These are phyloP conservation scores for Russula virescens DNA, from an alignment of 768 basidiomycete species.

Conservation along the genomic window DNA sequence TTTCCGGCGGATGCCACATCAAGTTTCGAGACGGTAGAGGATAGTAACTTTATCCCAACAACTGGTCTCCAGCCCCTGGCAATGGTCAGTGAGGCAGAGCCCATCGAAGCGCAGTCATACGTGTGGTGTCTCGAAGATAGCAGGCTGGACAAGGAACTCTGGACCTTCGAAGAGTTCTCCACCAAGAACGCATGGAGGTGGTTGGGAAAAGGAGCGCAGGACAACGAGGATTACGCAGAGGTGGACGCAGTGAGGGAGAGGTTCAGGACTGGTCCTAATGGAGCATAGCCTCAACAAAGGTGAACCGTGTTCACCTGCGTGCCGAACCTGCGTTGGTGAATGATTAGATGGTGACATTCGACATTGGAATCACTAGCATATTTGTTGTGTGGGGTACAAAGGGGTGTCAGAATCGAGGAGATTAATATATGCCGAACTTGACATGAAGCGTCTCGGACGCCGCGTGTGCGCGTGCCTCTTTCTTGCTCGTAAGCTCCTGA, in stretches of 20 bases:
- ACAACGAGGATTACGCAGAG: constrained; percentile 39
- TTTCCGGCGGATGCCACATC: constrained; percentile 24
- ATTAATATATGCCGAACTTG: constrained; percentile 76
- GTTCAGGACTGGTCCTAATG: background rate
- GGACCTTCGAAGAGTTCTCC: constrained; percentile 80
- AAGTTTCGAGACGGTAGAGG: constrained; percentile 25
- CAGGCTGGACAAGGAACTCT: constrained; percentile 52
- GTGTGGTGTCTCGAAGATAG: constrained; percentile 47
- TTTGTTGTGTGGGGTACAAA: background rate
- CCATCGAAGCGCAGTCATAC: constrained; percentile 63
- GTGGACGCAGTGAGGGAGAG: constrained; percentile 44
- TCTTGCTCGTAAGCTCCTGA: constrained; percentile 90
- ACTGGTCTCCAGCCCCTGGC: constrained; percentile 39
- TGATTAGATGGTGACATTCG: background rate
- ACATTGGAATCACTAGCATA: background rate
- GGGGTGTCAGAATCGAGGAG: background rate
- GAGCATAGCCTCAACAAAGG: background rate
- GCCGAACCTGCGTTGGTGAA: background rate
- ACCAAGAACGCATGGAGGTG: constrained; percentile 72
- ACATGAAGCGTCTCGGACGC: constrained; percentile 72
- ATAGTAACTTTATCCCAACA: constrained; percentile 34
- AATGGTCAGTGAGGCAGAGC: constrained; percentile 28
- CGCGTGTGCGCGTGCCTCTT: constrained; percentile 86
- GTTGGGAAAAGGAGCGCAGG: constrained; percentile 42
- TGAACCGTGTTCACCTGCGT: background rate